Conservation (phyloP, 1,284 basidiomycete species). For the Anthracocystis setariae region DNA sequence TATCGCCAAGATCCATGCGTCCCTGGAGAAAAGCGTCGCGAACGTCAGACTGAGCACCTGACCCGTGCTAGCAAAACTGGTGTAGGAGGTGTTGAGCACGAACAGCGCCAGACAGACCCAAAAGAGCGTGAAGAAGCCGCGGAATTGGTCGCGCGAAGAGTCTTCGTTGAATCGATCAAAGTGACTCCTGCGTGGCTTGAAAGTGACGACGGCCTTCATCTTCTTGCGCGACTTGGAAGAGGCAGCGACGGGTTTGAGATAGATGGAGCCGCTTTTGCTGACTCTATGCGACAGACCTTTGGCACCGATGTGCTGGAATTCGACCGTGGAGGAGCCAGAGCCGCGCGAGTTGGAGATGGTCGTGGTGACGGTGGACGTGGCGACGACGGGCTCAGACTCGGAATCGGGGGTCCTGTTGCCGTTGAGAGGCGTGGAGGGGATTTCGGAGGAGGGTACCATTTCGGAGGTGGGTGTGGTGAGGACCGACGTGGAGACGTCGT, state of each 20-base stretch:
- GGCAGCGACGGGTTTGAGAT: constrained; percentile 49
- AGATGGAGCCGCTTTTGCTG: constrained; percentile 50
- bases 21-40: constrained; percentile 85
- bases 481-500: constrained; percentile 12
- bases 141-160: constrained; percentile 52
- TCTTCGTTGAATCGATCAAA: constrained; percentile 60
- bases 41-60: constrained; percentile 81
- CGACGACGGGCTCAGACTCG: constrained; percentile 32
- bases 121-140: constrained; percentile 66
- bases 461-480: constrained; percentile 30
- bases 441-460: constrained; percentile 18
- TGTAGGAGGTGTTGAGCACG: constrained; percentile 62
- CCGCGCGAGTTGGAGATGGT: constrained; percentile 38
- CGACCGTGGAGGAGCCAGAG: constrained; percentile 40
- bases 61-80: constrained; percentile 71
- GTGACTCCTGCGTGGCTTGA: constrained; percentile 48
- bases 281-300: constrained; percentile 48
- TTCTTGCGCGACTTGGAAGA: constrained; percentile 38
- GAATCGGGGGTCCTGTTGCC: constrained; percentile 29
- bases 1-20: constrained; percentile 83
- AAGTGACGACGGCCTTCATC: constrained; percentile 59
- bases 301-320: constrained; percentile 48
- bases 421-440: constrained; percentile 26
- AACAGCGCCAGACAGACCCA: constrained; percentile 63
- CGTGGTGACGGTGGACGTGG: constrained; percentile 50